phyloP scores from a whole-genome alignment of 1,284 basidiomycete species.

The Tilletia setariae region DNA sequence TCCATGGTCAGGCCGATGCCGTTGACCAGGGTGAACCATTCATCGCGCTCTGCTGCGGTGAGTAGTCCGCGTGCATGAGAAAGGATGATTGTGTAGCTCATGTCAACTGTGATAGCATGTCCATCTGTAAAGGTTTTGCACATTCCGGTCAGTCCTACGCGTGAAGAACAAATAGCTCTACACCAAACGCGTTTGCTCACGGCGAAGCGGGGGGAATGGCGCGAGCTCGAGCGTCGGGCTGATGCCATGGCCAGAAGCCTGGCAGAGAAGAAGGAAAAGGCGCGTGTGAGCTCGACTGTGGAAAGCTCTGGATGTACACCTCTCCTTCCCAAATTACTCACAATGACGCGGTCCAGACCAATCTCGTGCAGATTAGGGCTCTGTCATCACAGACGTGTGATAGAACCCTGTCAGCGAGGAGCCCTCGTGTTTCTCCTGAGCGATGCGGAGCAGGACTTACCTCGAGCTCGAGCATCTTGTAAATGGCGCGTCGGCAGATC shows the following conservation, averaged over 20 bases:
- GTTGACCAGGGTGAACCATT: conserved; percentile 56
- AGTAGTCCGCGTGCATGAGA: conserved; percentile 56
- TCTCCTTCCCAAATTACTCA: not conserved
- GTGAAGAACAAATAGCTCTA: no score
- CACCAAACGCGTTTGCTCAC: no score
- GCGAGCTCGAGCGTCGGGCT: conserved; percentile 57
- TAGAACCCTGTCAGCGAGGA: no score
- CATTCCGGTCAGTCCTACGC: no score
- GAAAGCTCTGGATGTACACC: no score
- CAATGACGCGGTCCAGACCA: conserved; percentile 58
- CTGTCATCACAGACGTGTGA: conserved; percentile 16
- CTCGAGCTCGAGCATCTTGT: conserved; percentile 58
- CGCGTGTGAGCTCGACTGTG: no score
- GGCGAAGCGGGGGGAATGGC: conserved; percentile 53
- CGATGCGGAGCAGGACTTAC: no score
- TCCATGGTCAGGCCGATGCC: conserved; percentile 57
- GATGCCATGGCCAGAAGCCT: conserved; percentile 56
- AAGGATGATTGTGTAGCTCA: conserved; percentile 58
- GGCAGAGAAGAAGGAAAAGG: no score
- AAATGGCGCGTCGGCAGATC: conserved; percentile 57
- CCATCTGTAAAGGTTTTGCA: conserved; percentile 47
- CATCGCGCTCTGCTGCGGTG: conserved; percentile 56
- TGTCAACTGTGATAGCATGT: conserved; percentile 58
- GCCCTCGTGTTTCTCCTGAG: no score
- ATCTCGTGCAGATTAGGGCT: conserved; percentile 59